Conservation (phyloP, 805 yeast species). For the Zygosaccharomyces lentus region DNA sequence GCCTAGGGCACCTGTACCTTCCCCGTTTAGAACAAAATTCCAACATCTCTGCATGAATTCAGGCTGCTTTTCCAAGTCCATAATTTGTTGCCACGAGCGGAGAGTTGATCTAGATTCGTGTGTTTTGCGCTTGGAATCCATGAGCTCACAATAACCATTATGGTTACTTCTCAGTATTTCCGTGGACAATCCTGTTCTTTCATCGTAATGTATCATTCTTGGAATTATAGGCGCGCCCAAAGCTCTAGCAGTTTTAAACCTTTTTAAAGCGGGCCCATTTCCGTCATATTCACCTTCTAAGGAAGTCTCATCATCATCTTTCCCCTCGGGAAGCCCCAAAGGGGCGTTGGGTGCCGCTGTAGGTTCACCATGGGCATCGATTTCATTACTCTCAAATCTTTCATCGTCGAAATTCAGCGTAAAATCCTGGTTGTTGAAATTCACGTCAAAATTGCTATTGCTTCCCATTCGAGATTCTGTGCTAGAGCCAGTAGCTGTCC, state of each 20-base stretch:
- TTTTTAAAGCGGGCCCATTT: constrained; percentile 13
- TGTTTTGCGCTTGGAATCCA: constrained; percentile 13
- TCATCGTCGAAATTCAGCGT: constrained; percentile 15
- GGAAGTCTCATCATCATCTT: constrained; percentile 9
- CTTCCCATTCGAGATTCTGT: constrained; percentile 9
- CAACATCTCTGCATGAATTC: constrained; percentile 17
- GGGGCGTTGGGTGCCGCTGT: constrained; percentile 5
- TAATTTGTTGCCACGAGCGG: constrained; percentile 8
- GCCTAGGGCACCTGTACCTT: background rate
- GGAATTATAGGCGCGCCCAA: background rate
- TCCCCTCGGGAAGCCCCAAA: constrained; percentile 9
- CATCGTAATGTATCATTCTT: constrained; percentile 17
- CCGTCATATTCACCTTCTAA: constrained; percentile 11
- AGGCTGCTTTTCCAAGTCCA: constrained; percentile 8
- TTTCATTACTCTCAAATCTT: constrained; percentile 10
- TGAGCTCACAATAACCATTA: constrained; percentile 20
- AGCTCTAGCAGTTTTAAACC: background rate
- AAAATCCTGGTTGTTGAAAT: constrained; percentile 13
- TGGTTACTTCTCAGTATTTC: constrained; percentile 24
- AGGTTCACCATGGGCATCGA: background rate
- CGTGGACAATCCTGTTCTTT: constrained; percentile 25
- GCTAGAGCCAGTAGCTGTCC: constrained; percentile 15
- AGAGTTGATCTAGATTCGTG: background rate
- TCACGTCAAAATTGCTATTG: constrained; percentile 7
- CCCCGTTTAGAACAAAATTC: constrained; percentile 6